Base-by-base conservation (phyloP, 2,329 filamentous ascomycete genomes). In the Aspergillus sp. region DNA sequence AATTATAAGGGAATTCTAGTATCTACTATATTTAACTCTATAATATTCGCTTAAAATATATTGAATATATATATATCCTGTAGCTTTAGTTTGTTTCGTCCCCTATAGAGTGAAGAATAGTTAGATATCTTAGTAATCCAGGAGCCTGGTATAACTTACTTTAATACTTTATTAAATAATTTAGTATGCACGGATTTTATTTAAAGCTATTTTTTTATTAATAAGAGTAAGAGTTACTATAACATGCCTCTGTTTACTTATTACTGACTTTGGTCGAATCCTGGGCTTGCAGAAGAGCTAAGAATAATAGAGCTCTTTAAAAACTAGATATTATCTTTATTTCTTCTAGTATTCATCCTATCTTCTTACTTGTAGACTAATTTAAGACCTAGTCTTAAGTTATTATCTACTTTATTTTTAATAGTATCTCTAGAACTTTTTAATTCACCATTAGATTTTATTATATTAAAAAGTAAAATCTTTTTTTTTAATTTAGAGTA, bases 31-130 rank as follows among this genome's bases (percentile, higher is more conserved):
- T 27, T 27, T 27, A 27, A 27, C 24, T 35, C 33, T 14, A 35
- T 9, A 35, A 15, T 3, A 35, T 51, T 62, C 45, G 21, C 56
- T 17, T 24, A 35, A 15, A 62, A 59, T 39, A 37, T 59, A 31
- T 62, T 53, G 23, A 61, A 57, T 23, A 31, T 27, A 17, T 41
- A 41, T 12, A 4, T 59, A 45, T 55, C 37, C n/a, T 45, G 45
- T 24, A 61, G 59, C 33, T 61, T 59, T 12, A 43, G 27, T 27
- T 56, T 61, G 41, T 56, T 45, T 40, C 56, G 52, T 35, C 27
- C 56, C 14, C 53, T 61, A 23, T 11, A 48, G 5, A 23, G 50
- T 6, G 45, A 61, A 31, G 59, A 61, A 21, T 45, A 61, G 51
- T 31, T 61, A 5, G 56, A 59, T 27, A 50, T 61, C 17, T 61